phyloP scores from a whole-genome alignment of 83 land plant species.

The Diphasiastrum complanatum region DNA sequence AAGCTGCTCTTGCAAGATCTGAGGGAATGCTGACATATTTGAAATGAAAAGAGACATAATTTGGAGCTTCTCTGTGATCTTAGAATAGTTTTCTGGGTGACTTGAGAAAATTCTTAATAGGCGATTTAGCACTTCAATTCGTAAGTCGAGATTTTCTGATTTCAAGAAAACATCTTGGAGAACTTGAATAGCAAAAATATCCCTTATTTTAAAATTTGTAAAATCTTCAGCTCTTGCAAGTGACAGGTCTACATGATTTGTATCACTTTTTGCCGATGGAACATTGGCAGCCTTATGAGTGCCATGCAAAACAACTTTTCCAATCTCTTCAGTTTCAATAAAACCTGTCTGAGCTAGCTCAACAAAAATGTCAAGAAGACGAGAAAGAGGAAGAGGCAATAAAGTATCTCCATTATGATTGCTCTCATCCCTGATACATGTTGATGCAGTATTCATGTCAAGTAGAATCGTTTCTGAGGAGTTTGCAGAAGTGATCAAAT shows the following conservation, averaged over 20 bases:
- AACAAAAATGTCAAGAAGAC: conserved; percentile 88
- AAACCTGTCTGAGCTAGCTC: conserved; percentile 81
- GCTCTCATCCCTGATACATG: too few relatives aligned
- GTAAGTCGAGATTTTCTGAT: conserved; percentile 58
- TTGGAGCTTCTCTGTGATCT: conserved; percentile 80
- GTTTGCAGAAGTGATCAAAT: too few relatives aligned
- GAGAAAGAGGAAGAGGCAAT: conserved; percentile 38
- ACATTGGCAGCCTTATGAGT: too few relatives aligned
- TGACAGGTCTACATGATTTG: conserved; percentile 21
- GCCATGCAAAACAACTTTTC: conserved; percentile 27
- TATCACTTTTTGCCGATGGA: too few relatives aligned
- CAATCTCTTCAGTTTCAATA: conserved; percentile 40
- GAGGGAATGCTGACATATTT: conserved; percentile 78
- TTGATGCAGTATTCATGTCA: too few relatives aligned
- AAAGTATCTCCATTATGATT: too few relatives aligned
- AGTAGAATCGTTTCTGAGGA: too few relatives aligned
- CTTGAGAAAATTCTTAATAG: conserved; percentile 85
- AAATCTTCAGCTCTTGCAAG: conserved; percentile 47
- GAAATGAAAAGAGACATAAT: conserved; percentile 84
- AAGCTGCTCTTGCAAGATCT: conserved; percentile 73
- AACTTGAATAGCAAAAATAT: conserved; percentile 84
- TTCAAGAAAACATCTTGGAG: conserved; percentile 92
- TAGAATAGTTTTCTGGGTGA: conserved; percentile 79
- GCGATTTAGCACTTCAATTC: conserved; percentile 81
- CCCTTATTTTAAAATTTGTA: conserved; percentile 62